Evolutionary conservation across 2,329 filamentous ascomycete genomes (phyloP).

Genomic region (Clonostachys byssicola): DNA sequence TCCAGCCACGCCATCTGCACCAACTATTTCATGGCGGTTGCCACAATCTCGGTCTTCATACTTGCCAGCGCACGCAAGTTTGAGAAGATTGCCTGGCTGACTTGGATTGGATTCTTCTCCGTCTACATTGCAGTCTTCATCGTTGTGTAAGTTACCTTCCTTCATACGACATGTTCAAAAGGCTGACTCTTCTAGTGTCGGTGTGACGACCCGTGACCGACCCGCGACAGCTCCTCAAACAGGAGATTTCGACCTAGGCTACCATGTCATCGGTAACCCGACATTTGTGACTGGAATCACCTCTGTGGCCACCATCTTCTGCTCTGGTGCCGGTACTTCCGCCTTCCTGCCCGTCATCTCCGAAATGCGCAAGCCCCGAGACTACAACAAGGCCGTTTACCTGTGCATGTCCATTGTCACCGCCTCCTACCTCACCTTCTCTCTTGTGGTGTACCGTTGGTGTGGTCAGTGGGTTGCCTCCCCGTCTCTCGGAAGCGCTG

Average conservation of each 20-base stretch:
- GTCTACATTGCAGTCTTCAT: conserved; percentile 56
- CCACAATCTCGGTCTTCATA: conserved; percentile 39
- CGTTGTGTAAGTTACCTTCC: conserved; percentile 31
- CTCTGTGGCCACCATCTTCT: conserved; percentile 54
- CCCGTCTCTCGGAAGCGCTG: conserved; percentile 57
- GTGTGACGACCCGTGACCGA: conserved; percentile 50
- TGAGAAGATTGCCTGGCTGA: conserved; percentile 57
- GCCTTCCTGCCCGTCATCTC: conserved; percentile 62
- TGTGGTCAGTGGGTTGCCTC: conserved; percentile 60
- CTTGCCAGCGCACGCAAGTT: conserved; percentile 52
- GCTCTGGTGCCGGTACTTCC: conserved; percentile 52
- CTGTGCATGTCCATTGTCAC: conserved; percentile 54
- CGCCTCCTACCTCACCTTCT: conserved; percentile 52
- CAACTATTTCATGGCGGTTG: conserved; percentile 49
- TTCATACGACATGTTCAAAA: not conserved
- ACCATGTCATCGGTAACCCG: conserved; percentile 48
- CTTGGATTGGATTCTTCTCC: conserved; percentile 54
- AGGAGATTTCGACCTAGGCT: conserved; percentile 56
- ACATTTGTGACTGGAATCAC: conserved; percentile 56
- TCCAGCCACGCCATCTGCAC: conserved; percentile 54
- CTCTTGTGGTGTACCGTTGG: conserved; percentile 56
- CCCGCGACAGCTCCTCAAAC: conserved; percentile 57
- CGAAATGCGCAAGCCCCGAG: conserved; percentile 56
- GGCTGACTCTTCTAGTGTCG: conserved; percentile 27
- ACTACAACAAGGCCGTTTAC: conserved; percentile 58